Conservation (phyloP, 140 eudicot species). For the Stevia rebaudiana region DNA sequence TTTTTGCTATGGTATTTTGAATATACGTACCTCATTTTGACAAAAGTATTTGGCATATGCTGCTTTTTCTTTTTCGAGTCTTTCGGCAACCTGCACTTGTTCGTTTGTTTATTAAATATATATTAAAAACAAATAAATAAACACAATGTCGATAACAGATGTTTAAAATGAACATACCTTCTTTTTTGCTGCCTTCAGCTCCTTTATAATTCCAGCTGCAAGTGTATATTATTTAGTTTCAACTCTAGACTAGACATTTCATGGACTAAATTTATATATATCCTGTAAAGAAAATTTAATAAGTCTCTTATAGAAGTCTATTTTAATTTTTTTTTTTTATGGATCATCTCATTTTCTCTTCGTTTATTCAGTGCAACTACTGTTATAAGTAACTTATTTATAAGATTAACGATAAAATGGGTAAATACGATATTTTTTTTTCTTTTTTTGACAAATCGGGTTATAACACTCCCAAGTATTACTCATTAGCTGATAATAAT, state of each 20-base stretch:
- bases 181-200: constrained; percentile 55
- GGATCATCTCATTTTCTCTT: no score
- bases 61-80: constrained; percentile 66
- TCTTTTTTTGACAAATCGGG: no score
- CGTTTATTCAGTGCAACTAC: background rate
- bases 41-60: constrained; percentile 52
- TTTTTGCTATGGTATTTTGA: background rate
- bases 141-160: background rate
- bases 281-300: no score
- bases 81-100: constrained; percentile 52
- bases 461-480: no score
- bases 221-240: constrained; percentile 3
- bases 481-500: no score
- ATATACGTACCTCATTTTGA: constrained; percentile 25
- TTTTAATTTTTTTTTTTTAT: no score
- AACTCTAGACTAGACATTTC: background rate
- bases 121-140: background rate
- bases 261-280: background rate
- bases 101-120: background rate
- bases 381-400: background rate
- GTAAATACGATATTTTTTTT: no score
- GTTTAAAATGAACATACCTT: constrained; percentile 33
- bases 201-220: constrained; percentile 73
- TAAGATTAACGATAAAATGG: background rate
- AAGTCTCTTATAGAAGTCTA: no score